Conservation (phyloP, 768 basidiomycete genomes). For the Panaeolus cyanescens region DNA sequence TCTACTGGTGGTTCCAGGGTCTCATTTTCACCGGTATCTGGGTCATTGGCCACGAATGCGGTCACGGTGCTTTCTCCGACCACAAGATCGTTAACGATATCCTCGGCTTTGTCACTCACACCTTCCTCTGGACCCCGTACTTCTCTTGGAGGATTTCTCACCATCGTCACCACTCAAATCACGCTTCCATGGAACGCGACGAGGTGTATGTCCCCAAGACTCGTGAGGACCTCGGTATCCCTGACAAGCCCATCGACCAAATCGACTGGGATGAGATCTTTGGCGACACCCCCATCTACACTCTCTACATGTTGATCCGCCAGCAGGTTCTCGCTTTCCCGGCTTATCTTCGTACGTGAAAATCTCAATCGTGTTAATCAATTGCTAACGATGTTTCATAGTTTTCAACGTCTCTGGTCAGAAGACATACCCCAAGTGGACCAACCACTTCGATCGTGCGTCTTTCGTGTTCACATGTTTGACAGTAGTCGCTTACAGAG, state of each 20-base stretch:
- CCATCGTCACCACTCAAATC: slow-evolving; percentile 52
- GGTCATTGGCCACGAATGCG: slow-evolving; percentile 65
- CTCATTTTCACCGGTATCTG: slow-evolving; percentile 58
- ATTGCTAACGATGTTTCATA: slow-evolving; percentile 16
- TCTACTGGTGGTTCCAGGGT: slow-evolving; percentile 65
- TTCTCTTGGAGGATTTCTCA: slow-evolving; percentile 59
- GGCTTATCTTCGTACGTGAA: slow-evolving; percentile 55
- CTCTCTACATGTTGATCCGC: slow-evolving; percentile 53
- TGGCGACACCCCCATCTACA: slow-evolving; percentile 64
- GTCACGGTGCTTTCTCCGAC: slow-evolving; percentile 58
- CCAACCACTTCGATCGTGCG: slow-evolving; percentile 67
- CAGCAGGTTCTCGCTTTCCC: slow-evolving; percentile 64
- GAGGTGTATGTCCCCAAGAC: slow-evolving; percentile 67
- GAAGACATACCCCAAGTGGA: slow-evolving; percentile 58
- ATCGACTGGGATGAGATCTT: slow-evolving; percentile 57
- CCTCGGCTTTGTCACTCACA: slow-evolving; percentile 49
- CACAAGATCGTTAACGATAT: slow-evolving; percentile 48
- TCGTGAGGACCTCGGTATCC: slow-evolving; percentile 54
- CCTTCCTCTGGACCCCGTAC: slow-evolving; percentile 53
- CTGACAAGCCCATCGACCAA: slow-evolving; percentile 32
- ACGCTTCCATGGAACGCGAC: slow-evolving; percentile 55
- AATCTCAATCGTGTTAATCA: not conserved
- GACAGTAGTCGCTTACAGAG: not conserved
- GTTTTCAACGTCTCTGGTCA: slow-evolving; percentile 66
- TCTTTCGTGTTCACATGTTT: slow-evolving; percentile 7